Evolutionary conservation across 441 rosid species (phyloP).

Genomic region (Euphorbia celastroides): DNA sequence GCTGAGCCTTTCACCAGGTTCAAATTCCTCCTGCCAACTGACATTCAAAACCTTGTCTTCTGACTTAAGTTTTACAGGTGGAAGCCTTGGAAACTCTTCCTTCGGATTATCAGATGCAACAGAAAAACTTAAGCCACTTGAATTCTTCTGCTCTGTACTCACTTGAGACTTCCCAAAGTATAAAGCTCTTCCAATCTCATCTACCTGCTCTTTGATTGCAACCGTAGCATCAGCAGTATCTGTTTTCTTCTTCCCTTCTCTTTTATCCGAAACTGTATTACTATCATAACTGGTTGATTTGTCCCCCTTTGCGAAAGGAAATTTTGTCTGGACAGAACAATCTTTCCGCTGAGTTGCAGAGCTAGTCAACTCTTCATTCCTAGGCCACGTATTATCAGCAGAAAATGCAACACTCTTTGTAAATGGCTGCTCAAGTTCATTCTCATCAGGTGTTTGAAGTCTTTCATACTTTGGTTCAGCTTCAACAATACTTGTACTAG

Average conservation of each 20-base stretch:
- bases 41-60: conserved; percentile 63
- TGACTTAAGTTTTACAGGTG: conserved; percentile 85
- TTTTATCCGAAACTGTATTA: conserved; percentile 36
- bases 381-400: conserved; percentile 51
- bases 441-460: conserved; percentile 34
- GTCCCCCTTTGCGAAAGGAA: conserved; percentile 54
- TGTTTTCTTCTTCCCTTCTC: conserved; percentile 61
- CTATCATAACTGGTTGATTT: conserved; percentile 36
- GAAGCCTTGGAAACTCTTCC: conserved; percentile 82
- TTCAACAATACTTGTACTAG: conserved; percentile 44
- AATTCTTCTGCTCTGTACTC: conserved; percentile 41
- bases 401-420: conserved; percentile 30
- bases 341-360: conserved; percentile 60
- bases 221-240: conserved; percentile 44
- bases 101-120: conserved; percentile 46
- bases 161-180: conserved; percentile 54
- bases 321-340: conserved; percentile 68
- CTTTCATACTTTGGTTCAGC: conserved; percentile 35
- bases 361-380: conserved; percentile 37
- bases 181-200: conserved; percentile 74
- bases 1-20: conserved; percentile 43
- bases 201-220: conserved; percentile 70
- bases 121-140: conserved; percentile 37
- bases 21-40: conserved; percentile 82
- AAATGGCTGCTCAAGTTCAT: conserved; percentile 39